Evolutionary conservation across 2,329 filamentous ascomycete genomes (phyloP), one percentile per base, ranked within the genome.

Genomic region (Fusarium temperatum): DNA sequence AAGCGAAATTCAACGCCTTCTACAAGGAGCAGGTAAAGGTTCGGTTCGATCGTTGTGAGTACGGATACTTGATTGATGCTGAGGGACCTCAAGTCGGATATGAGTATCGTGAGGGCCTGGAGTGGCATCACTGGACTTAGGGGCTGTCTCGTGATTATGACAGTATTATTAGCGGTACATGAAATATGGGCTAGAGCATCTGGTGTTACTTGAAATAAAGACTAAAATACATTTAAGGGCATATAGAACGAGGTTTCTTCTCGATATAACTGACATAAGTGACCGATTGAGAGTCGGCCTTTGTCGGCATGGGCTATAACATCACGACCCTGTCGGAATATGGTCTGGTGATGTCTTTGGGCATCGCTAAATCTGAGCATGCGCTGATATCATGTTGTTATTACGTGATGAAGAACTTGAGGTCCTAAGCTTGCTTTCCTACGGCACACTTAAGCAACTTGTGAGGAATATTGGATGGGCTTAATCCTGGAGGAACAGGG

Each of bases 1-100:
- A 81, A 8, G 24, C 75, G 0, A 75, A 76, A 1, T 91, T 85
- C 47, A 88, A 92, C 72, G 69, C 53, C 0, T 91, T 90, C 69
- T 92, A 91, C 59, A 79, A 79, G 39, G 79, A 83, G 44, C 81
- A 84, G 63, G 82, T 82, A 5, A 85, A 84, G 51, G 87, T 92
- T 1, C 78, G 81, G 8, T 92, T 87, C 70, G 82, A 82, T 3
- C 84, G 84, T 18, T 92, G 90, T 75, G 86, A 87, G 73, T 63
- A 83, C 28, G 90, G 90, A 5, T 90, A 92, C 72, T 82, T 91
- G 38, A 45, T 87, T 1, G 84, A 84, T 38, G 85, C 87, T 6
- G 89, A 92, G 77, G 89, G 89, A 0, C 86, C 87, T 7, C 85
- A 87, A 67, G 70, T 72, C 32, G 77, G 77, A 12, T 76, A 74